Base-by-base conservation (phyloP, 768 basidiomycete genomes). In the Phaffia australis region DNA sequence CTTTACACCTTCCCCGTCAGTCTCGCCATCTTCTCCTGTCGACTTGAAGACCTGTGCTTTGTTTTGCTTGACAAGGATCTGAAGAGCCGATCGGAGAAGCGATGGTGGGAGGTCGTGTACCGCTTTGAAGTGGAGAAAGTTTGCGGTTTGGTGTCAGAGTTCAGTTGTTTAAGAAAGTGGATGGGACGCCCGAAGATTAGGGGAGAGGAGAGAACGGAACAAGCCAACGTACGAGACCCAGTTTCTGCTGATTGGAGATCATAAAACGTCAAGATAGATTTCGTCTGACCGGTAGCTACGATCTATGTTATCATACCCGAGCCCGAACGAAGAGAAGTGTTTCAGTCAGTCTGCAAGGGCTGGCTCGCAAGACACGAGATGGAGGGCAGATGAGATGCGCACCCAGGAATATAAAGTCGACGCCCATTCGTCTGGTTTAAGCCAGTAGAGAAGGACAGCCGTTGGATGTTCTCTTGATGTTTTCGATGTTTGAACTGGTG, bases 361-460 rank as follows among this genome's bases (percentile, higher is more conserved):
- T 48, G 54, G 46, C 30, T 21, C 52, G 35, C 23, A 19, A 27
- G 14, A 51, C 3, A 0, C 27, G 19, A 0, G 54, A 23, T 7
- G 35, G 6, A 23, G 23, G 32, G 49, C 25, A 48, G 57, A 23
- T 50, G n/a, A n/a, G 30, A 25, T 21, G 30, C 77, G 63, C 52
- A 78, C 78, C 79, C 79, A 80, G 27, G 74, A 72, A 66, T 79
- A 77, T 23, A 80, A 78, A 15, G 74, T 42, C 18, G 70, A 55
- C 1, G 75, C 77, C 78, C 78, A 79, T 69, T 80, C 78, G 11
- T 76, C 77, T 1, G 78, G 78, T 69, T 74, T 75, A 7, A 72
- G 73, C 77, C 78, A 80, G 65, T 76, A 78, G 19, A 80, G 69
- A 30, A 77, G 68, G 63, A 72, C 75, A n/a, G 71, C 70, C 16